These are phyloP conservation scores for Russula compacta DNA, from an alignment of 768 basidiomycete species.

Conservation along the genomic window DNA sequence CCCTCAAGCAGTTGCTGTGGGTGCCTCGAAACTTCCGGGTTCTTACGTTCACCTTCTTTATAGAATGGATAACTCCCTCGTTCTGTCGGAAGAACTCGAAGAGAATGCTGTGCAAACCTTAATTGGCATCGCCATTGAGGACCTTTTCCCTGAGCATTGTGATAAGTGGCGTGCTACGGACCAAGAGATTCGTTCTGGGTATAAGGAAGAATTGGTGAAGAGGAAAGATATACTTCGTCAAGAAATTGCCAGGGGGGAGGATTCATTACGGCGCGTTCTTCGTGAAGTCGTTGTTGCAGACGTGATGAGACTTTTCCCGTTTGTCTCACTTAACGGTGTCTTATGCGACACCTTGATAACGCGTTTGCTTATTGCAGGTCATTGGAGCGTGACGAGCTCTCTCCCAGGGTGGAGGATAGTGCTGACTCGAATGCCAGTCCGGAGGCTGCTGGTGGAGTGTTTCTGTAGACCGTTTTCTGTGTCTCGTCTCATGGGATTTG, in stretches of 20 bases:
- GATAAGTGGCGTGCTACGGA: not conserved
- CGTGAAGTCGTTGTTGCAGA: not conserved
- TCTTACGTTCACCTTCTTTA: not conserved
- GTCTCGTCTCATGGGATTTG: not conserved
- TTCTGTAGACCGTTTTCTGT: not conserved
- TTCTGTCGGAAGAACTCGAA: constrained; percentile 5
- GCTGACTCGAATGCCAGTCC: not conserved
- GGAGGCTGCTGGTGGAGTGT: not conserved
- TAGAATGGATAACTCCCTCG: not conserved
- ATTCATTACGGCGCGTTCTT: not conserved
- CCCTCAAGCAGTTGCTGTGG: constrained; percentile 2
- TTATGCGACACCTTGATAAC: not conserved
- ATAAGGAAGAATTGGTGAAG: not conserved
- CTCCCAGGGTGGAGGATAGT: too few species aligned
- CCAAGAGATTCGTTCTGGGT: not conserved
- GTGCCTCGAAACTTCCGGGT: not conserved
- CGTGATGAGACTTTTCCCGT: constrained; percentile 6
- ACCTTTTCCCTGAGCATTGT: not conserved
- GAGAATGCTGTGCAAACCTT: not conserved
- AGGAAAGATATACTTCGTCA: not conserved
- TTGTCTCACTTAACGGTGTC: not conserved
- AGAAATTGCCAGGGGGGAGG: not conserved
- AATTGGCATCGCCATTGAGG: not conserved
- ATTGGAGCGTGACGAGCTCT: not conserved
- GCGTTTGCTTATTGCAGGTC: not conserved